Evolutionary conservation across 441 rosid genomes (phyloP).

Genomic region (Metrosideros polymorpha): DNA sequence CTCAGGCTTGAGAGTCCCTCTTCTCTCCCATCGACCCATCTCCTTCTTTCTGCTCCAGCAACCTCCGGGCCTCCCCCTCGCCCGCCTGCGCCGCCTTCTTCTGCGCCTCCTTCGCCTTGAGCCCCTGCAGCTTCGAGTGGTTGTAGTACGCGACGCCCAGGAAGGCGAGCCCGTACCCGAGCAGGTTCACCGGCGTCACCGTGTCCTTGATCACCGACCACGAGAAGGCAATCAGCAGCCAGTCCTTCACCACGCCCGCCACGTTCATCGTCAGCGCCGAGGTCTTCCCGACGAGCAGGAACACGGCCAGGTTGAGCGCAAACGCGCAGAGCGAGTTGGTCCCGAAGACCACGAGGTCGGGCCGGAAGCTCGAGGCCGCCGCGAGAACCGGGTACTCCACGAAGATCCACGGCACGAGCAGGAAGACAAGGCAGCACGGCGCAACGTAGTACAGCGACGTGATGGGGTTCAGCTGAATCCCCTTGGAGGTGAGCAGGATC

Average conservation of each 20-base stretch:
- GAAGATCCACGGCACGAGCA: conserved; percentile 4
- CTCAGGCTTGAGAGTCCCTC: neutral
- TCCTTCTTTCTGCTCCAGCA: neutral
- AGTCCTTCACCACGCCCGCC: conserved; percentile 48
- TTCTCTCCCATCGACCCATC: neutral
- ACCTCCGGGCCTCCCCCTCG: neutral
- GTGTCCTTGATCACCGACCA: conserved; percentile 54
- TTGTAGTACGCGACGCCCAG: conserved; percentile 4
- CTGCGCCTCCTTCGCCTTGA: conserved; percentile 8
- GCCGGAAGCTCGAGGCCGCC: neutral
- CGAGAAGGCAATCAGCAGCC: conserved; percentile 47
- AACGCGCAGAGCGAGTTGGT: conserved; percentile 5
- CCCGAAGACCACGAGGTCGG: neutral
- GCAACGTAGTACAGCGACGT: conserved; percentile 6
- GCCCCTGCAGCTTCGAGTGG: conserved; percentile 5
- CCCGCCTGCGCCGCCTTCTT: neutral
- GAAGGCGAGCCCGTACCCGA: conserved; percentile 8
- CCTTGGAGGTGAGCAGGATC: conserved; percentile 5
- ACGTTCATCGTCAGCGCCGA: conserved; percentile 44
- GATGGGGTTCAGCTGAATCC: conserved; percentile 6
- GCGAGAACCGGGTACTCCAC: conserved; percentile 3
- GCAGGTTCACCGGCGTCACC: conserved; percentile 32
- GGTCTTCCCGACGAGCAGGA: conserved; percentile 8
- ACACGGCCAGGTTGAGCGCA: conserved; percentile 6
- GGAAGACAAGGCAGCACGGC: conserved; percentile 4